Percentiles rank a stretch among this genome's conserved stretches.
These are phyloP conservation scores for Lepiota venenata DNA, from an alignment of 768 basidiomycete genomes.

Conservation along the genomic window DNA sequence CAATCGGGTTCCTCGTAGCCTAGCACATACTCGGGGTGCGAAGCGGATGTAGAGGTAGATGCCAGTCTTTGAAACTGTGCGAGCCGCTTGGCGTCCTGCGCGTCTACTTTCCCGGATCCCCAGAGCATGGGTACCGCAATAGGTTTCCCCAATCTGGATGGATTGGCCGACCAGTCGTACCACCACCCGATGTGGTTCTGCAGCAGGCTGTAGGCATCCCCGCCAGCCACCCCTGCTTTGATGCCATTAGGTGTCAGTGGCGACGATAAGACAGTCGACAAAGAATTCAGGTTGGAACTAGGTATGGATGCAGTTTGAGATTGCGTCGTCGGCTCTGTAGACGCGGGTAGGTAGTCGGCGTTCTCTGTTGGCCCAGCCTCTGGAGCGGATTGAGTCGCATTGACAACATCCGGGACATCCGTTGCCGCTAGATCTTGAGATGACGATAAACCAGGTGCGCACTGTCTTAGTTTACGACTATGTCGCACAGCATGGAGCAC, in stretches of 20 bases:
- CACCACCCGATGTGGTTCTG: constrained; percentile 45
- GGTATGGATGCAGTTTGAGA: not conserved
- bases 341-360: not conserved
- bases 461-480: constrained; percentile 14
- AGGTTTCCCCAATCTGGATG: constrained; percentile 34
- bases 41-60: not conserved
- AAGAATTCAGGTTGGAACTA: not conserved
- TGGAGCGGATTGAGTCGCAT: not conserved
- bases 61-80: constrained; percentile 32
- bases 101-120: constrained; percentile 38
- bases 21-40: constrained; percentile 35
- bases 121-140: constrained; percentile 46
- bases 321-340: not conserved
- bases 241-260: constrained; percentile 37
- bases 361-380: not conserved
- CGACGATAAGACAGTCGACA: not conserved
- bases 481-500: not conserved
- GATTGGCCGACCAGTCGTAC: constrained; percentile 47
- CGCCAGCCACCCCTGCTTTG: constrained; percentile 46
- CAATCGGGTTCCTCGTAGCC: constrained; percentile 50
- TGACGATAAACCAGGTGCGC: constrained; percentile 15
- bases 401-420: not conserved
- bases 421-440: not conserved
- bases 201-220: constrained; percentile 36
- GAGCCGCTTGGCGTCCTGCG: constrained; percentile 35